Conservation (phyloP, 129 eudicot genomes). For the Lactuca saligna region DNA sequence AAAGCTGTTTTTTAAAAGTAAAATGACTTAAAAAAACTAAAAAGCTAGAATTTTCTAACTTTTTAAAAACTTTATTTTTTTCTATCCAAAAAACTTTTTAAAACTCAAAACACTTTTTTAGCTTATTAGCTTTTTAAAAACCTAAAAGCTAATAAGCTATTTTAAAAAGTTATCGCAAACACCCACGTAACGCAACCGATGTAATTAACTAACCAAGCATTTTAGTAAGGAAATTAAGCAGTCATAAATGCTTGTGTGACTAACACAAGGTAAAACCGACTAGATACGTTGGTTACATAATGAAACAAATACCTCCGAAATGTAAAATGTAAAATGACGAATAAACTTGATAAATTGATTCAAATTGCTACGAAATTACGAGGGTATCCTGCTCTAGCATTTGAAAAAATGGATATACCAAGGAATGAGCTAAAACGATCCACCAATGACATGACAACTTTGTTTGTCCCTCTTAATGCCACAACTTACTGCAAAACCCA, state of each 20-base stretch:
- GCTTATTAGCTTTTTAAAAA: no score
- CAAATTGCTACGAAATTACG: slow-evolving; percentile 13
- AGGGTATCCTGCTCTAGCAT: neutral
- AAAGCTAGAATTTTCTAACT: no score
- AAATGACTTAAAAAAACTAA: no score
- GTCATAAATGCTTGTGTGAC: slow-evolving; percentile 5
- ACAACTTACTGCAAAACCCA: slow-evolving; percentile 59
- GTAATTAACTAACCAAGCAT: neutral
- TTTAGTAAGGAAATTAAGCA: slow-evolving; percentile 7
- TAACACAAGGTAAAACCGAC: neutral
- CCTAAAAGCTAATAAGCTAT: no score
- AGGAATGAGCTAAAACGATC: neutral
- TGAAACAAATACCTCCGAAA: slow-evolving; percentile 20
- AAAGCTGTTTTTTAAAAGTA: no score
- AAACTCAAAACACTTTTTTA: no score
- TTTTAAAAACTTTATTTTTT: no score
- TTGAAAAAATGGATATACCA: slow-evolving; percentile 9
- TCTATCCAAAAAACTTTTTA: no score
- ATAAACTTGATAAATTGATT: slow-evolving; percentile 15
- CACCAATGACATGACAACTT: slow-evolving; percentile 19
- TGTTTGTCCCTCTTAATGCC: slow-evolving; percentile 32
- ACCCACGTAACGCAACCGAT: no score
- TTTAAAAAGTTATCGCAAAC: no score
- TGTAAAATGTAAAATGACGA: slow-evolving; percentile 19
- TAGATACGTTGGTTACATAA: slow-evolving; percentile 5